phyloP scores from a whole-genome alignment of 2,329 filamentous ascomycete genomes.

The Colletotrichum spaethianum region DNA sequence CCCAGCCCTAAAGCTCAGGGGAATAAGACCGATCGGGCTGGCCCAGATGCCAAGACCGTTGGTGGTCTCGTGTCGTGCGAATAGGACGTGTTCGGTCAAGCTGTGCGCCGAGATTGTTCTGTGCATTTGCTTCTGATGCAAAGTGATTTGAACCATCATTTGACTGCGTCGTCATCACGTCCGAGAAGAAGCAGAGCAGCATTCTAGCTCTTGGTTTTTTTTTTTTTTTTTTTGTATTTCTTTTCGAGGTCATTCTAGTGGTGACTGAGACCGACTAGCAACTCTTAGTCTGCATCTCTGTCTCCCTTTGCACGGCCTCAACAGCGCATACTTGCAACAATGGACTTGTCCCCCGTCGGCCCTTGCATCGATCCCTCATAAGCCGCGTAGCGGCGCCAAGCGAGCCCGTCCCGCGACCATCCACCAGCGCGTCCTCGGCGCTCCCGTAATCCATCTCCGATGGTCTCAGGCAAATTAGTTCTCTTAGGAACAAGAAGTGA shows the following conservation, averaged over 20 bases:
- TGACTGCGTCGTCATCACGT: constrained; percentile 13
- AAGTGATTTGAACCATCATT: neutral
- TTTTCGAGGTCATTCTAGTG: neutral
- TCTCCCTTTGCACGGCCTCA: constrained; percentile 1
- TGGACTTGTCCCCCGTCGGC: constrained; percentile 4
- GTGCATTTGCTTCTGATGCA: neutral
- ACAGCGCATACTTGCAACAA: constrained; percentile 8
- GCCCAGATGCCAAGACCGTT: constrained; percentile 23
- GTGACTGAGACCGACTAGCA: neutral
- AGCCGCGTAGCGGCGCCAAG: constrained; percentile 22
- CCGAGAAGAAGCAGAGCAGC: neutral
- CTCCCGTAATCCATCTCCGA: neutral
- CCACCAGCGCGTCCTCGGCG: constrained; percentile 13
- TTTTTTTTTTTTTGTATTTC: constrained; percentile 5
- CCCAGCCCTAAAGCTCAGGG: neutral
- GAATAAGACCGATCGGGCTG: neutral
- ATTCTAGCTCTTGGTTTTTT: neutral
- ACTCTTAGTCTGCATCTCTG: neutral
- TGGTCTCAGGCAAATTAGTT: neutral
- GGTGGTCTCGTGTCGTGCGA: constrained; percentile 10
- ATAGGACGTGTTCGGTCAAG: constrained; percentile 13
- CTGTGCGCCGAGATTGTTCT: constrained; percentile 18
- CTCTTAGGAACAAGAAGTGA: constrained; percentile 5
- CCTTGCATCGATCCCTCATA: constrained; percentile 26
- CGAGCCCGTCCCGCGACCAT: constrained; percentile 12